phyloP scores from a whole-genome alignment of 176 grass and related monocot genomes.

The Phoenix dactylifera region DNA sequence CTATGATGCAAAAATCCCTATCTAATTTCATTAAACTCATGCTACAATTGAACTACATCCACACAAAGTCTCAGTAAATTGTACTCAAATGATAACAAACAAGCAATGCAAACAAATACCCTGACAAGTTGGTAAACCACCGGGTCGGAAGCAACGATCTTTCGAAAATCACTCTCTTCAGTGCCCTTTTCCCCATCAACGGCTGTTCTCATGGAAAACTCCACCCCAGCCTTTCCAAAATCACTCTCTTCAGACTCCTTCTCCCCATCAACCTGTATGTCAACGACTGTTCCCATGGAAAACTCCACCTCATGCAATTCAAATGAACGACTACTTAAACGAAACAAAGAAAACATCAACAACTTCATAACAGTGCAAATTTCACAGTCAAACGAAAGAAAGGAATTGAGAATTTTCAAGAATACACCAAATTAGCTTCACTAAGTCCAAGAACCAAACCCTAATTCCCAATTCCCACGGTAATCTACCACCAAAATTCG shows the following conservation, averaged over 20 bases:
- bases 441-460: neutral
- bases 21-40: neutral
- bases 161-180: constrained; percentile 35
- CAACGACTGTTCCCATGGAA: constrained; percentile 54
- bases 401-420: neutral
- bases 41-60: constrained; percentile 2
- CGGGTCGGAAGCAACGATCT: constrained; percentile 44
- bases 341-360: neutral
- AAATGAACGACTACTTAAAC: neutral
- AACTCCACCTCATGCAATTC: constrained; percentile 46
- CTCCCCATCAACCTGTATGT: constrained; percentile 21
- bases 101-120: constrained; percentile 38
- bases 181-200: constrained; percentile 36
- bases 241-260: constrained; percentile 42
- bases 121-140: constrained; percentile 96
- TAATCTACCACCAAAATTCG: neutral
- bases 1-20: no score
- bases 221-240: constrained; percentile 26
- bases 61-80: constrained; percentile 4
- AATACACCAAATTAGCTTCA: neutral
- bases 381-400: neutral
- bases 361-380: neutral
- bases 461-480: constrained; percentile 7
- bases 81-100: constrained; percentile 5
- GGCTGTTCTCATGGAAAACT: constrained; percentile 48